phyloP scores from a whole-genome alignment of 495 filamentous ascomycete species.

The Apodospora peruviana region DNA sequence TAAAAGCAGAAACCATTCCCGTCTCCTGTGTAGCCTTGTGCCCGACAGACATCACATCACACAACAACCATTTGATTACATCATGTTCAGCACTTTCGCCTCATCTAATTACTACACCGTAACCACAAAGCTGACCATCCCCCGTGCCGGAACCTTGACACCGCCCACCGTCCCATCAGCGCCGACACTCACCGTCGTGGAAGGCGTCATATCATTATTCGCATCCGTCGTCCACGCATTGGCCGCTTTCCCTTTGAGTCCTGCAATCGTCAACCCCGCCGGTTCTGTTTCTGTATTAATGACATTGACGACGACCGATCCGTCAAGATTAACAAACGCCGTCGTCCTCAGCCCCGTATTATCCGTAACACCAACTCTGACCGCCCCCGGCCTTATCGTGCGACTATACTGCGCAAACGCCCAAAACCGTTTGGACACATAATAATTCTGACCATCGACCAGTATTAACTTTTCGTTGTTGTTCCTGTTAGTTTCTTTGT shows the following conservation, averaged over 20 bases:
- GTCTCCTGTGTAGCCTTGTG: too few relatives aligned
- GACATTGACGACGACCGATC: constrained; percentile 36
- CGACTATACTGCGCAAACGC: constrained; percentile 45
- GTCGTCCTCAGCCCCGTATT: constrained; percentile 31
- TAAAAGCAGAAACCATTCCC: too few relatives aligned
- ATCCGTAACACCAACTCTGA: constrained; percentile 33
- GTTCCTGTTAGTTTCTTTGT: constrained; percentile 13
- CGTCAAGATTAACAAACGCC: constrained; percentile 45
- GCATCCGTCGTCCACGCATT: constrained; percentile 29
- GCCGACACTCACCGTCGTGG: background rate
- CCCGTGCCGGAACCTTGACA: constrained; percentile 9
- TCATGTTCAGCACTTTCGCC: too few relatives aligned
- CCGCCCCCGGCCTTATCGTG: constrained; percentile 43
- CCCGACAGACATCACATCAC: too few relatives aligned
- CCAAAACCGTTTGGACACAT: constrained; percentile 40
- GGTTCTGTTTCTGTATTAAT: constrained; percentile 37
- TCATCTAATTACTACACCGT: too few relatives aligned
- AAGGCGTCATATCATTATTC: constrained; percentile 9
- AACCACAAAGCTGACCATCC: constrained; percentile 12
- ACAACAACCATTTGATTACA: too few relatives aligned
- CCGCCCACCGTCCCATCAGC: constrained; percentile 8
- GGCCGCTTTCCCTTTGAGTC: constrained; percentile 15
- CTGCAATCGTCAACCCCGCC: constrained; percentile 22
- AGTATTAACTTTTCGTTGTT: constrained; percentile 24
- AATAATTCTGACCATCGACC: constrained; percentile 26